Evolutionary conservation across 2,329 filamentous ascomycete species (phyloP).

Genomic region (Nothophaeocryptopus gaeumannii): DNA sequence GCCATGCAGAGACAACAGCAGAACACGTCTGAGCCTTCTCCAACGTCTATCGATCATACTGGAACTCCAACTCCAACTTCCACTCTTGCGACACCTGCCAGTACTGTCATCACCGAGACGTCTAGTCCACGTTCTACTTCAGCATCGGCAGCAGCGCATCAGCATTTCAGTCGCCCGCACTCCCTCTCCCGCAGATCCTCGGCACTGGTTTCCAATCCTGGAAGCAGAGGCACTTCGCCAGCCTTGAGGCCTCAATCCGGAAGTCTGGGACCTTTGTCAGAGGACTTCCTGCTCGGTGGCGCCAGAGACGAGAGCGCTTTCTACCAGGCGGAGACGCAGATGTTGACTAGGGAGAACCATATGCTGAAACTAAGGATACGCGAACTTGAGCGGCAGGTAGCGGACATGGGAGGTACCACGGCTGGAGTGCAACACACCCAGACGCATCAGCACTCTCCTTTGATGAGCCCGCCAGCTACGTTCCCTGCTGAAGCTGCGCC

Average conservation of each 20-base stretch:
- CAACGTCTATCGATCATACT: constrained; percentile 20
- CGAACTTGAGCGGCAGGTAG: constrained; percentile 50
- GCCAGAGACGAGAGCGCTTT: constrained; percentile 69
- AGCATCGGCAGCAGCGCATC: constrained; percentile 17
- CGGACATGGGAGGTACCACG: constrained; percentile 11
- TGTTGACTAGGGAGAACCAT: constrained; percentile 73
- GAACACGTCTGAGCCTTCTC: constrained; percentile 37
- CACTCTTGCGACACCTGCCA: constrained; percentile 32
- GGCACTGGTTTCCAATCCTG: constrained; percentile 30
- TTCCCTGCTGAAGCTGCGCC: constrained; percentile 7
- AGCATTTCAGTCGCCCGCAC: constrained; percentile 30
- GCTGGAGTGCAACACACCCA: background rate
- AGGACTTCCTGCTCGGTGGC: constrained; percentile 61
- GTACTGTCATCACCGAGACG: constrained; percentile 46
- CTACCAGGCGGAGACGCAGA: constrained; percentile 79
- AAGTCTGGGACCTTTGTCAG: constrained; percentile 43
- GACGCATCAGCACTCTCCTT: constrained; percentile 17
- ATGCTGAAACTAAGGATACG: constrained; percentile 74
- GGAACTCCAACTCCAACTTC: constrained; percentile 37
- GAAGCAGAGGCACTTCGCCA: constrained; percentile 42
- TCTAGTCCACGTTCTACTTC: constrained; percentile 22
- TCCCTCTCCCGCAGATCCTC: constrained; percentile 47
- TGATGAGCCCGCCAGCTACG: constrained; percentile 19
- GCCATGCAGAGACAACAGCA: constrained; percentile 49
- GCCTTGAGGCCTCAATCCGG: constrained; percentile 54